Conservation (phyloP, 202 grass and related monocot genomes). For the Digitaria exilis region DNA sequence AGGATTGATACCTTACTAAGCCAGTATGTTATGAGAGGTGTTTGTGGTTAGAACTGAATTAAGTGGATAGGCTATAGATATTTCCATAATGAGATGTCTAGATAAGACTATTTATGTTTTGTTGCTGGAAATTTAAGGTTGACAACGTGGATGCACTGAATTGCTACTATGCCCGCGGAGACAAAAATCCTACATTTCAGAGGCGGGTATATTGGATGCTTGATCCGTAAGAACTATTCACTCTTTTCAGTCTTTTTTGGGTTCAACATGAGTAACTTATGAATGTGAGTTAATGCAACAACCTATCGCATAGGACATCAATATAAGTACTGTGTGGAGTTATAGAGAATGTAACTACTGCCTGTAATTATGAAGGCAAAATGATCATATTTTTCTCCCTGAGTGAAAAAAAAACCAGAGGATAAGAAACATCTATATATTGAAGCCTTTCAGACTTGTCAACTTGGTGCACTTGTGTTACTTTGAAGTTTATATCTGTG, state of each 20-base stretch:
- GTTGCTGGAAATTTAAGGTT: conserved; percentile 58
- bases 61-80: conserved; percentile 1
- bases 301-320: not conserved
- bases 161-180: conserved; percentile 83
- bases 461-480: not conserved
- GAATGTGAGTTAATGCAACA: not conserved
- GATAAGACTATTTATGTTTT: conserved; percentile 29
- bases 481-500: conserved; percentile 10
- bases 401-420: not conserved
- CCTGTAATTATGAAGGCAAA: not conserved
- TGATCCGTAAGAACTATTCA: conserved; percentile 72
- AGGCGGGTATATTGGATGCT: conserved; percentile 96
- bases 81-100: not conserved
- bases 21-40: not conserved
- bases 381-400: not conserved
- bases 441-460: not conserved
- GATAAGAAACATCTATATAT: not conserved
- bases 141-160: conserved; percentile 58
- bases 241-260: not conserved
- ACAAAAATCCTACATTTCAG: conserved; percentile 63
- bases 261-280: conserved; percentile 14
- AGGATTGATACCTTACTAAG: not conserved
- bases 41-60: conserved; percentile 19
- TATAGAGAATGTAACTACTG: not conserved
- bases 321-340: not conserved